Evolutionary conservation across 2,329 filamentous ascomycete species (phyloP).

Genomic region (Trichoderma lentiforme): DNA sequence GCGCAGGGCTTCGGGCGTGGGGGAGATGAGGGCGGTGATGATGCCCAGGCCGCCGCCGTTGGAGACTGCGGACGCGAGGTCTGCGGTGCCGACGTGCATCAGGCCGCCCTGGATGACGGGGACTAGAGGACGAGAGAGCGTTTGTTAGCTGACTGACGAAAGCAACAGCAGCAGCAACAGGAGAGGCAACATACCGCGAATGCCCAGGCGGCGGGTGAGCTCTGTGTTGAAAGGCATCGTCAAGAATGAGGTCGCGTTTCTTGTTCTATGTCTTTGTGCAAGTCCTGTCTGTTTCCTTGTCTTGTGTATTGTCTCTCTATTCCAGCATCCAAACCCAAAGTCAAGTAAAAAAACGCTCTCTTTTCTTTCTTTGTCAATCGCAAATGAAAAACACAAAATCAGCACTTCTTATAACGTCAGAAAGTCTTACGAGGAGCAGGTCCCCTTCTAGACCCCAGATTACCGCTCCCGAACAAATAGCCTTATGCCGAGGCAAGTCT

Average conservation of each 20-base stretch:
- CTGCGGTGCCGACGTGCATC: slow-evolving; percentile 81
- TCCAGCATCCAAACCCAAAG: background rate
- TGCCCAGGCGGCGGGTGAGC: slow-evolving; percentile 56
- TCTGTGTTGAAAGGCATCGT: slow-evolving; percentile 58
- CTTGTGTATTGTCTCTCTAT: background rate
- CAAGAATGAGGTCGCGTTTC: background rate
- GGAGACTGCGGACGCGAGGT: slow-evolving; percentile 71
- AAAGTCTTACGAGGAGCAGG: background rate
- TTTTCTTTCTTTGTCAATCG: background rate
- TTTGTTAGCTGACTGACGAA: background rate
- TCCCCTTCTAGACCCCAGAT: background rate
- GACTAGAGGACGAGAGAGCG: slow-evolving; percentile 43
- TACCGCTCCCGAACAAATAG: background rate
- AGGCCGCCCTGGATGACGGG: slow-evolving; percentile 84
- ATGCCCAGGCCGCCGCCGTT: slow-evolving; percentile 82
- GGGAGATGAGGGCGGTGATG: slow-evolving; percentile 86
- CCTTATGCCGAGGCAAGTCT: background rate
- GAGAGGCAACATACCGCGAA: slow-evolving; percentile 39
- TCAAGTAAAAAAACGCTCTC: background rate
- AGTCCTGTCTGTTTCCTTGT: background rate
- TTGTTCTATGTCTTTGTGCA: background rate
- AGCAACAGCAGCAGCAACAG: no score
- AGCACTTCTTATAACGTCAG: background rate
- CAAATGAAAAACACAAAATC: background rate
- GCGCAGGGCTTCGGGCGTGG: slow-evolving; percentile 84